Base-by-base conservation (phyloP, 140 eudicot species). In the Flaveria floridana region DNA sequence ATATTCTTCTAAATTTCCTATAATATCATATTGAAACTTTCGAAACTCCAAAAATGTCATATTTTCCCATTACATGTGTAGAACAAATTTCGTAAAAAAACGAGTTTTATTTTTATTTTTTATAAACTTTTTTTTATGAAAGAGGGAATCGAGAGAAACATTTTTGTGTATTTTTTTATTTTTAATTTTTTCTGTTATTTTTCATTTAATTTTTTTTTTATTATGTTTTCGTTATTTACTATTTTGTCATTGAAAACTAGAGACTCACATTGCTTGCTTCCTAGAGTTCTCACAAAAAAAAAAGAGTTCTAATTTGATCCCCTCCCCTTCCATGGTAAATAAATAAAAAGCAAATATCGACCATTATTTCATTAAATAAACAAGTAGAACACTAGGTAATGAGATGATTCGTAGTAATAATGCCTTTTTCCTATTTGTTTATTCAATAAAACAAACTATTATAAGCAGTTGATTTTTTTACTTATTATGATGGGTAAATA, bases 11-110 rank as follows among this genome's bases (percentile, higher is more conserved):
- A 28, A 30, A 63, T 63, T 63, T 63, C 14, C 41, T 1, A 34
- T 30, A 30, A 63, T 34, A 39, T 63, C 23, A 28, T 62, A 62
- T 62, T 62, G 16, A 26, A 62, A 21, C 44, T 62, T 62, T 62
- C 4, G 37, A 28, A 62, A 62, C 14, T 10, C 5, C 44, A 7
- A 19, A 59, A 59, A 59, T 59, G 65, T 62, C 11, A 63, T 15
- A 63, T 15, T 30, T 52, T 4, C 3, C 59, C 20, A 13, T 13
- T 23, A 23, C 25, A 23, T 23, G 25, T 23, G 25, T 23, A 23
- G 1, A 23, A 23, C 25, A 1, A 23, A 23, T 23, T 21, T 21
- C 0, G 25, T 23, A 23, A 23, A 0, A 23, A 23, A 23, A 23
- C 25, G 1, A 23, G 25, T 23, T 23, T 23, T 23, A 23, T 23